Evolutionary conservation across 2,329 filamentous ascomycete genomes (phyloP), one percentile per base, ranked within the genome.

Genomic region (Fusarium musae): DNA sequence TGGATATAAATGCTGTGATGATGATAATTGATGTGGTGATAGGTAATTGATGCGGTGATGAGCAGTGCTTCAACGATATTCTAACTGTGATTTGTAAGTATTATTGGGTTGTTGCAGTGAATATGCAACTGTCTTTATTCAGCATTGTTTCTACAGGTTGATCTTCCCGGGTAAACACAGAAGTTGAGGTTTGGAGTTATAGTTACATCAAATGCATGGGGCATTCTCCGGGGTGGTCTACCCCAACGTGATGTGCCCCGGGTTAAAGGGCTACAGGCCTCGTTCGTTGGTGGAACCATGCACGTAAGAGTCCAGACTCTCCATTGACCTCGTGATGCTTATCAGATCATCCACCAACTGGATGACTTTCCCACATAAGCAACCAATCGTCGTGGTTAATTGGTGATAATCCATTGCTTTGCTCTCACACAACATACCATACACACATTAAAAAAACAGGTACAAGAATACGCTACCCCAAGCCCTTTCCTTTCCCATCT

Each of bases 201-300:
- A 50, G 52, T 44, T 66, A 39, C 43, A 53, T 61, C 23, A 16
- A 44, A 56, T 63, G 64, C 61, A 59, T 59, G 26, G 36, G n/a
- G 32, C 43, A 59, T 61, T 68, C 64, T 39, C 47, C 3, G 56
- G 64, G 66, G 49, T 69, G 13, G 32, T 32, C 32, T 32, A 68
- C 40, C 54, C 63, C 63, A 43, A 49, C n/a, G 12, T 39, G 28
- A 34, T 34, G 47, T 34, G 47, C 46, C 57, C 56, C 47, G n/a
- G 26, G 39, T 60, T 23, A n/a, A 46, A 46, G 8, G n/a, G 9
- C 43, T 23, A 52, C 47, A 47, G 46, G 43, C 16, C 47, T 69
- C 42, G 49, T 63, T 57, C 65, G 66, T 69, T 69, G 57, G 66
- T 69, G 66, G 64, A 69, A 69, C 57, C 66, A 69, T 57, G 58